Conservation (phyloP, 2,329 filamentous ascomycete genomes). For the Xylaria sp. region DNA sequence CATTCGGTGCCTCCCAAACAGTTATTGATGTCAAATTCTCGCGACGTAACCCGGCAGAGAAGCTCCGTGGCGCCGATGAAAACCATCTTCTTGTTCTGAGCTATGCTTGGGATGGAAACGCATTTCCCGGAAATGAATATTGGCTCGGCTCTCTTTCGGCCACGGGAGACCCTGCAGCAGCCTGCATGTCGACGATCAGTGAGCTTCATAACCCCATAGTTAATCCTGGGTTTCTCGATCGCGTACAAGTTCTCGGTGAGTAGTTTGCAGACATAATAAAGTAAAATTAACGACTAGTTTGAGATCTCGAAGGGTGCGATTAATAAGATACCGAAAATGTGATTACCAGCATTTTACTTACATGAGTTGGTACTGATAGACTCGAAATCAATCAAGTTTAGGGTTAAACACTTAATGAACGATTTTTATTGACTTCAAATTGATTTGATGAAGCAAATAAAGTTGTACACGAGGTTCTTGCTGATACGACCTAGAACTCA, state of each 20-base stretch:
- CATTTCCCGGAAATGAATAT: constrained; percentile 52
- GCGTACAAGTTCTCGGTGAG: constrained; percentile 41
- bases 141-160: constrained; percentile 43
- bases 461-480: too few relatives aligned
- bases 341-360: not conserved
- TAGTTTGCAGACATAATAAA: not conserved
- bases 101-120: constrained; percentile 52
- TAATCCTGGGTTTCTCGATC: constrained; percentile 45
- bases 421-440: too few relatives aligned
- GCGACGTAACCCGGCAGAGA: constrained; percentile 44
- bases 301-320: not conserved
- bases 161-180: constrained; percentile 51
- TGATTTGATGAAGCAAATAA: too few relatives aligned
- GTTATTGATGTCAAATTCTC: constrained; percentile 44
- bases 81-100: constrained; percentile 48
- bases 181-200: constrained; percentile 51
- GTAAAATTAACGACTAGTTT: not conserved
- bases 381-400: too few relatives aligned
- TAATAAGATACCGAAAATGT: too few relatives aligned
- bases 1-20: constrained; percentile 1
- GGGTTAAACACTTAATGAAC: too few relatives aligned
- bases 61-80: constrained; percentile 36
- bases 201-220: constrained; percentile 51
- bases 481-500: not conserved
- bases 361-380: too few relatives aligned